A percentile compares a stretch with the other conserved stretches of the same genome.
These are phyloP conservation scores for Bathelium albidoporum DNA, from an alignment of 495 filamentous ascomycete species.

Conservation along the genomic window DNA sequence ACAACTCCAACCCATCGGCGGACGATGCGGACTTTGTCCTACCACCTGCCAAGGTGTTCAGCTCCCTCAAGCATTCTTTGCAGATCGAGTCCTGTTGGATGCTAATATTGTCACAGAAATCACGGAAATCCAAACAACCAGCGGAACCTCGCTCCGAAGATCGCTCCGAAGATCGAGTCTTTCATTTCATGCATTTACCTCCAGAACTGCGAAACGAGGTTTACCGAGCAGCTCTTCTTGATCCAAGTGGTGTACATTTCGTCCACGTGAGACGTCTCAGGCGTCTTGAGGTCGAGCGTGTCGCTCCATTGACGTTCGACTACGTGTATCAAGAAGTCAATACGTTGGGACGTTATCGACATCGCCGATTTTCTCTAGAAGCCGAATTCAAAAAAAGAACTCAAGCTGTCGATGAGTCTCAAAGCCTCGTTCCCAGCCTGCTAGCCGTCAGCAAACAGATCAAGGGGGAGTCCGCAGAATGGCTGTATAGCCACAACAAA, in stretches of 20 bases:
- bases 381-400: too few relatives aligned
- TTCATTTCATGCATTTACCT: constrained; percentile 24
- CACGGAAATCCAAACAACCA: constrained; percentile 7
- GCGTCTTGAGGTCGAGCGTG: constrained; percentile 20
- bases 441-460: constrained; percentile 25
- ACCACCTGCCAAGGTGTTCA: not conserved
- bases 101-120: constrained; percentile 10
- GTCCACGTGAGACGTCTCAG: constrained; percentile 13
- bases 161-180: too few relatives aligned
- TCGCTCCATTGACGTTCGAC: too few relatives aligned
- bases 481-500: constrained; percentile 21
- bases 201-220: constrained; percentile 24
- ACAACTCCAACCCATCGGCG: not conserved
- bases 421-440: constrained; percentile 17
- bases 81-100: not conserved
- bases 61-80: not conserved
- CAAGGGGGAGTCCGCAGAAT: constrained; percentile 18
- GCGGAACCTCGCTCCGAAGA: too few relatives aligned
- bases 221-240: constrained; percentile 20
- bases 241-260: constrained; percentile 17
- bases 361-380: too few relatives aligned
- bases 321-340: too few relatives aligned
- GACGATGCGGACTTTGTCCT: constrained; percentile 8
- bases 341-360: too few relatives aligned
- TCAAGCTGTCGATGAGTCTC: too few relatives aligned